phyloP scores from a whole-genome alignment of 1,139 yeast genomes.

The Blastobotrys petasosporus region DNA sequence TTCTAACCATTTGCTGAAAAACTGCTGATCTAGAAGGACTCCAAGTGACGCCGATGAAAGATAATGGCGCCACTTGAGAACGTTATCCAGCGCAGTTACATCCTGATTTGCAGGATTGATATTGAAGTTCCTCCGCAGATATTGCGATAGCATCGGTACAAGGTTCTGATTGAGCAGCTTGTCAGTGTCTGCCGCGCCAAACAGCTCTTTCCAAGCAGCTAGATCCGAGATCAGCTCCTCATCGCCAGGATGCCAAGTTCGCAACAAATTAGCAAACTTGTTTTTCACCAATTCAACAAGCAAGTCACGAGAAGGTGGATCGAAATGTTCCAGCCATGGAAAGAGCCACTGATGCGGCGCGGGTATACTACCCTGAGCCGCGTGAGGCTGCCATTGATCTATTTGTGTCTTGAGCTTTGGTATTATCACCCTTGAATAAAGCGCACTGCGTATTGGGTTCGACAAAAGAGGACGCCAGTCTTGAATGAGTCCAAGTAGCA shows the following conservation, averaged over 20 bases:
- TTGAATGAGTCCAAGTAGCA: constrained; percentile 32
- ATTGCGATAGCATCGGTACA: constrained; percentile 34
- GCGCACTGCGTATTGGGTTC: constrained; percentile 28
- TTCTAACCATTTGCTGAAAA: constrained; percentile 34
- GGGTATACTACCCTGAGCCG: constrained; percentile 1
- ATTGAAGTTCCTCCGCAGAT: constrained; percentile 23
- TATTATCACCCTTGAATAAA: constrained; percentile 30
- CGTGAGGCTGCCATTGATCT: constrained; percentile 35
- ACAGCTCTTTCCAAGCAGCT: constrained; percentile 36
- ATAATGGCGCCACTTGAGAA: constrained; percentile 28
- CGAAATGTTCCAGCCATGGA: constrained; percentile 37
- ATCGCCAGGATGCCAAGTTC: constrained; percentile 34
- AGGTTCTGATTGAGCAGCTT: constrained; percentile 27
- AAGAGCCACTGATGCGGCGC: constrained; percentile 39
- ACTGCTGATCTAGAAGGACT: constrained; percentile 25
- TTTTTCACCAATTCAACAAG: constrained; percentile 23
- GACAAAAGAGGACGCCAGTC: constrained; percentile 43
- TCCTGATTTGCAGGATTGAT: constrained; percentile 34
- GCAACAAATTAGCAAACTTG: constrained; percentile 33
- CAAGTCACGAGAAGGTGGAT: constrained; percentile 27
- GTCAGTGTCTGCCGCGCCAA: constrained; percentile 32
- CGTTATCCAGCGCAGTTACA: constrained; percentile 19
- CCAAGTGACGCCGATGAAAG: constrained; percentile 24
- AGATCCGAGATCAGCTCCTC: constrained; percentile 31
- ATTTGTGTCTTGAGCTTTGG: constrained; percentile 38